phyloP scores from a whole-genome alignment of 306 rosid species.

The Spatholobus suberectus region DNA sequence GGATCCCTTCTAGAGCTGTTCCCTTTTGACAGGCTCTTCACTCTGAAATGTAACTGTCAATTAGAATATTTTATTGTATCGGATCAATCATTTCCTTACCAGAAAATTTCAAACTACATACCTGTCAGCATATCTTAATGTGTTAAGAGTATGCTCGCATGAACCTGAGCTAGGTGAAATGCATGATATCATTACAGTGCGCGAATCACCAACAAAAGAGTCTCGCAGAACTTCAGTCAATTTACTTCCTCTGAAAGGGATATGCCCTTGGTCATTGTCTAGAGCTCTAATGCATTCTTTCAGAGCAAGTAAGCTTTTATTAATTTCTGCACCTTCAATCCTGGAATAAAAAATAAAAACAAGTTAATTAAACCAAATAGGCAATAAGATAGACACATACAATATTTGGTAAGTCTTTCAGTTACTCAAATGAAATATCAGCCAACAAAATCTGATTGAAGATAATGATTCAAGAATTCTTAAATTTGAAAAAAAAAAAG shows the following conservation, averaged over 20 bases:
- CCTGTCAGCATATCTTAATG: conserved; percentile 92
- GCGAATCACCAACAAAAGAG: conserved; percentile 86
- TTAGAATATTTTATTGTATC: conserved; percentile 20
- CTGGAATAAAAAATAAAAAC: conserved; percentile 48
- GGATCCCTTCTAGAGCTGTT: conserved; percentile 66
- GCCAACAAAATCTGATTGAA: conserved; percentile 31
- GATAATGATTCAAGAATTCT: too few relatives aligned
- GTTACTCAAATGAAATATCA: conserved; percentile 27
- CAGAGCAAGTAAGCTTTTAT: conserved; percentile 84
- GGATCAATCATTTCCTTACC: conserved; percentile 30
- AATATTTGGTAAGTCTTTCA: conserved; percentile 1
- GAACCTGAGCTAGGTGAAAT: conserved; percentile 91
- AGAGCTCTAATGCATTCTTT: conserved; percentile 90
- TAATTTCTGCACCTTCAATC: conserved; percentile 93
- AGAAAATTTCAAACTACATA: conserved; percentile 34
- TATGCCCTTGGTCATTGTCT: conserved; percentile 88
- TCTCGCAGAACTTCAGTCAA: conserved; percentile 89
- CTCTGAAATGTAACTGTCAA: conserved; percentile 52
- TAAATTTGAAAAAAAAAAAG: too few relatives aligned
- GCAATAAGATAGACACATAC: neutral
- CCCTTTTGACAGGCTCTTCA: conserved; percentile 81
- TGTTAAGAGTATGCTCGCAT: conserved; percentile 88
- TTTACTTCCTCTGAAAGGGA: conserved; percentile 94
- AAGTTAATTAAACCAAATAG: conserved; percentile 16
- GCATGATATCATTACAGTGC: conserved; percentile 92